These are phyloP conservation scores for Nidula microcarpa DNA, from an alignment of 768 basidiomycete genomes.

Conservation along the genomic window DNA sequence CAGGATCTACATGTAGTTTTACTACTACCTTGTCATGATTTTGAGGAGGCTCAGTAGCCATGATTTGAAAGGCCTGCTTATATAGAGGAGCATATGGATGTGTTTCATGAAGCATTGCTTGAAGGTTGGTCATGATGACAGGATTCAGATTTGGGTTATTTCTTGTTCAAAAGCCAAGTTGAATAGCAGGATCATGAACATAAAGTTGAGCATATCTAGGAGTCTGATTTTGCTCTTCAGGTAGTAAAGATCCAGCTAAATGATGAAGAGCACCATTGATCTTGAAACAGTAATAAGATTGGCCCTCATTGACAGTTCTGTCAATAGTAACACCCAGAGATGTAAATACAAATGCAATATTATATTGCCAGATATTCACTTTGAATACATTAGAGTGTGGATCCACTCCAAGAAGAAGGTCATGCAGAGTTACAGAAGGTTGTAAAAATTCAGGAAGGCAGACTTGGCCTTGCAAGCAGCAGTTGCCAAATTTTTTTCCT, in stretches of 20 bases:
- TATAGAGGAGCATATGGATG: background rate
- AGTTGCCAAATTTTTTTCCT: constrained; percentile 17
- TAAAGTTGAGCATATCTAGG: constrained; percentile 31
- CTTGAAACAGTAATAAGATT: constrained; percentile 17
- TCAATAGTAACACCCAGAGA: constrained; percentile 25
- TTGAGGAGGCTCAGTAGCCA: background rate
- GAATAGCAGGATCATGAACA: constrained; percentile 28
- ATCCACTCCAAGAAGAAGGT: constrained; percentile 2
- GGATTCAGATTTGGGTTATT: background rate
- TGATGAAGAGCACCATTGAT: constrained; percentile 30
- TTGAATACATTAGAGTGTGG: constrained; percentile 17
- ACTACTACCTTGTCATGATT: background rate
- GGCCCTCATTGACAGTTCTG: constrained; percentile 8
- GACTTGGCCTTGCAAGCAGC: constrained; percentile 22
- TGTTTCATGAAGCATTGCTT: background rate
- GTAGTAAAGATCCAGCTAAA: constrained; percentile 20
- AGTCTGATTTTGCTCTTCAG: constrained; percentile 5
- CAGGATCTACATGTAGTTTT: background rate
- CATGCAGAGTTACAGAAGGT: constrained; percentile 12
- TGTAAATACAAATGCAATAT: constrained; percentile 29
- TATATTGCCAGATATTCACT: constrained; percentile 29
- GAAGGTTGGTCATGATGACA: background rate
- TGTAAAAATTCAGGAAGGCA: constrained; percentile 10
- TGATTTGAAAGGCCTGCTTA: background rate
- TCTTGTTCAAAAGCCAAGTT: constrained; percentile 7